Conservation (phyloP, 495 filamentous ascomycete genomes). For the Aspergillus olivimuriae region DNA sequence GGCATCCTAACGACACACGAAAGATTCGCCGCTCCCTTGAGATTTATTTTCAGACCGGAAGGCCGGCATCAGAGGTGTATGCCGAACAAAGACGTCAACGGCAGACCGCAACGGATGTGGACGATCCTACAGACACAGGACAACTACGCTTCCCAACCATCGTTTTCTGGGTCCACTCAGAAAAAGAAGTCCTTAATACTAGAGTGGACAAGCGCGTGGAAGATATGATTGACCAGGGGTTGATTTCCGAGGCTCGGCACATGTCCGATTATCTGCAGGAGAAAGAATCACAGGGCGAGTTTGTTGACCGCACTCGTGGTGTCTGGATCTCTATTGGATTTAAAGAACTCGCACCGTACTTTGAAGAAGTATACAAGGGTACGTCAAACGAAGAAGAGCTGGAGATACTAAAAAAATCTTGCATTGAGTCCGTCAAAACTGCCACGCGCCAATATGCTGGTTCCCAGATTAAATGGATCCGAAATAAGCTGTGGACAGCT, state of each 20-base stretch:
- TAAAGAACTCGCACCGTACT: slow-evolving; percentile 75
- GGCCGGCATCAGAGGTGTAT: slow-evolving; percentile 81
- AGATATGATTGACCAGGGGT: slow-evolving; percentile 70
- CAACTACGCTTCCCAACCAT: slow-evolving; percentile 52
- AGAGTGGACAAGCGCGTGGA: slow-evolving; percentile 74
- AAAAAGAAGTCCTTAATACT: slow-evolving; percentile 54
- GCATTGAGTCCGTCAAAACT: slow-evolving; percentile 57
- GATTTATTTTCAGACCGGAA: slow-evolving; percentile 76
- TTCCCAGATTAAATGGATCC: slow-evolving; percentile 79
- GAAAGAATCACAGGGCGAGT: slow-evolving; percentile 40
- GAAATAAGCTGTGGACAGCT: slow-evolving; percentile 66
- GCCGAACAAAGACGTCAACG: slow-evolving; percentile 54
- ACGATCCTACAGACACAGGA: slow-evolving; percentile 14
- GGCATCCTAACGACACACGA: slow-evolving; percentile 88
- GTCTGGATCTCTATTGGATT: slow-evolving; percentile 97
- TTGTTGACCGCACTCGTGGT: slow-evolving; percentile 65
- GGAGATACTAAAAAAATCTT: slow-evolving; percentile 32
- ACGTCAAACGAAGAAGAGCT: slow-evolving; percentile 32
- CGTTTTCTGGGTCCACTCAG: slow-evolving; percentile 83
- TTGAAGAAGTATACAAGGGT: slow-evolving; percentile 42
- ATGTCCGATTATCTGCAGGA: slow-evolving; percentile 51
- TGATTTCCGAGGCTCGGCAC: slow-evolving; percentile 60
- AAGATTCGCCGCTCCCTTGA: slow-evolving; percentile 88
- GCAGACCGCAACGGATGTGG: slow-evolving; percentile 13
- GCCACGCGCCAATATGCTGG: slow-evolving; percentile 85